Percentiles rank a stretch among this genome's conserved stretches.
Conservation (phyloP, 108 stramenopile species). For the Nitzschia inconspicua region DNA sequence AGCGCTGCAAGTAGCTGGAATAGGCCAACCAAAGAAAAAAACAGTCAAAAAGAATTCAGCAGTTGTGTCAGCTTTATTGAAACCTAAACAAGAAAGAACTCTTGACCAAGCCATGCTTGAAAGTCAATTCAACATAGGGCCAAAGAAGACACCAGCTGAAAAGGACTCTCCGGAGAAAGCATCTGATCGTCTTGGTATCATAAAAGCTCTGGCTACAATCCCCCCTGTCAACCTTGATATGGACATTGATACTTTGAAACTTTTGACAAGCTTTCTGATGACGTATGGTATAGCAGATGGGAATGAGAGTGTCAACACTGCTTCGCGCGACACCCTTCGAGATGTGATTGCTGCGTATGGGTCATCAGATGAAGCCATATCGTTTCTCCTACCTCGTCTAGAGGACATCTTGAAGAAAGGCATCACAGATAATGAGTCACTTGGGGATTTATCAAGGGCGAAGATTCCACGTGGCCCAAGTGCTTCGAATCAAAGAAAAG, state of each 20-base stretch:
- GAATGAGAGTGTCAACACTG: conserved; percentile 60
- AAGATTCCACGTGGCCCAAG: conserved; percentile 50
- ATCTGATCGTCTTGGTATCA: conserved; percentile 60
- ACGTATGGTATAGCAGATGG: conserved; percentile 82
- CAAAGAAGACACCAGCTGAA: conserved; percentile 41
- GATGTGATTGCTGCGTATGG: conserved; percentile 72
- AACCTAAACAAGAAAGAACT: conserved; percentile 73
- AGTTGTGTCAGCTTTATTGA: conserved; percentile 52
- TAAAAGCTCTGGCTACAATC: conserved; percentile 63
- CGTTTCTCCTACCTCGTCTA: conserved; percentile 74
- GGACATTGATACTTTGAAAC: conserved; percentile 50
- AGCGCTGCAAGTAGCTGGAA: conserved; percentile 48
- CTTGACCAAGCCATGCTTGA: conserved; percentile 61
- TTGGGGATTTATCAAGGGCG: conserved; percentile 47
- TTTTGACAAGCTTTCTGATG: conserved; percentile 75
- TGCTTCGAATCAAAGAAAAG: conserved; percentile 82
- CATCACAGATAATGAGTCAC: conserved; percentile 34
- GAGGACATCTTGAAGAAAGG: conserved; percentile 78
- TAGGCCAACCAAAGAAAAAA: conserved; percentile 59
- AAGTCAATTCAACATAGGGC: conserved; percentile 55
- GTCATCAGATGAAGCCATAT: conserved; percentile 68
- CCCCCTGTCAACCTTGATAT: conserved; percentile 58
- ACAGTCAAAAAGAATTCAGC: conserved; percentile 53
- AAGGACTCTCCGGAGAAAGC: conserved; percentile 73
- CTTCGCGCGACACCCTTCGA: conserved; percentile 66